Evolutionary conservation across 2,329 filamentous ascomycete species (phyloP).

Genomic region (Apiospora hydei): DNA sequence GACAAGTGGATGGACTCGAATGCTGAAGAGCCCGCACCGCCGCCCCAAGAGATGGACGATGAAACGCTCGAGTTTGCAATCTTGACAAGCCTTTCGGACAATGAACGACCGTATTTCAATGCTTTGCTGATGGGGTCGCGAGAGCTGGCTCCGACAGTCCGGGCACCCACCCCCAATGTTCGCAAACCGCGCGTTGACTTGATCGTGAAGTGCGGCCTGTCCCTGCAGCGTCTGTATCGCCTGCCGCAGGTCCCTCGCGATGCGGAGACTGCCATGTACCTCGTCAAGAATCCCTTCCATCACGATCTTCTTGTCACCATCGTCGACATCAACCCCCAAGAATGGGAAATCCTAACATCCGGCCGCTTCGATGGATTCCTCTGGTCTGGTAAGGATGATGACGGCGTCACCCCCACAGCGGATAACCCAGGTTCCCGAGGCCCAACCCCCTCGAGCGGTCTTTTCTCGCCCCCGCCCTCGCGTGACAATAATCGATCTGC

Average conservation of each 20-base stretch:
- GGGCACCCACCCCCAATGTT: constrained; percentile 71
- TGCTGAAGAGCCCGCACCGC: constrained; percentile 73
- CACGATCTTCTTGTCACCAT: constrained; percentile 89
- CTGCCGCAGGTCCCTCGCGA: constrained; percentile 77
- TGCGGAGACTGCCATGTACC: constrained; percentile 84
- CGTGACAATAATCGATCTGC: constrained; percentile 51
- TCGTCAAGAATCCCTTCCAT: constrained; percentile 81
- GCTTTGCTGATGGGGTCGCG: constrained; percentile 72
- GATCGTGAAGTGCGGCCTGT: constrained; percentile 75
- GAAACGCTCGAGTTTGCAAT: constrained; percentile 95
- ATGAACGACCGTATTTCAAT: constrained; percentile 83
- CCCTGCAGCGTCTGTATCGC: constrained; percentile 86
- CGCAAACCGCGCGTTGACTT: constrained; percentile 74
- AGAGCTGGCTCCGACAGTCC: constrained; percentile 62
- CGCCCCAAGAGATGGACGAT: constrained; percentile 89
- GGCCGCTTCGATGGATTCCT: constrained; percentile 95
- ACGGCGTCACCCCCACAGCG: constrained; percentile 46
- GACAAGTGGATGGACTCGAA: constrained; percentile 89
- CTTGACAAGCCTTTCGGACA: constrained; percentile 80
- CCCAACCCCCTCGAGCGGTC: constrained; percentile 60
- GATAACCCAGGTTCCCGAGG: constrained; percentile 57
- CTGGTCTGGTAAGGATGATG: constrained; percentile 87
- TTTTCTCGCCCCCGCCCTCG: constrained; percentile 50
- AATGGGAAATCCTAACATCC: constrained; percentile 95
- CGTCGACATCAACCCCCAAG: constrained; percentile 85